Percentiles rank a stretch among this genome's conserved stretches.
Evolutionary conservation across 148 eudicot species (phyloP).

Genomic region (Chenopodium formosanum): DNA sequence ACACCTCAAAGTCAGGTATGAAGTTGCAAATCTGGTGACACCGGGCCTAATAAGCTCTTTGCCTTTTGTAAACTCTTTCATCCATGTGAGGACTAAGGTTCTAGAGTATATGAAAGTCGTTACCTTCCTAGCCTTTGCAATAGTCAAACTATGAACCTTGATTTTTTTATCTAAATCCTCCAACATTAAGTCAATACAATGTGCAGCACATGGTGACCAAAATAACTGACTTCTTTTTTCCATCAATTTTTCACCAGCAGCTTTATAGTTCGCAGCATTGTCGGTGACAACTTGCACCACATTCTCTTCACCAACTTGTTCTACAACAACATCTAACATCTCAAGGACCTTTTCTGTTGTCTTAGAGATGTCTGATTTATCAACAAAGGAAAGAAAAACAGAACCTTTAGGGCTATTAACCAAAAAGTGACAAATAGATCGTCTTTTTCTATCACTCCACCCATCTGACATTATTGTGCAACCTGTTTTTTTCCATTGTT

Average conservation of each 20-base stretch:
- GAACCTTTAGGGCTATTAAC: slow-evolving; percentile 6
- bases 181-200: background rate
- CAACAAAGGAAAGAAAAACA: slow-evolving; percentile 13
- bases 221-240: background rate
- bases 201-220: background rate
- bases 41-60: background rate
- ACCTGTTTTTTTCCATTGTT: slow-evolving; percentile 1
- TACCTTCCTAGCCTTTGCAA: background rate
- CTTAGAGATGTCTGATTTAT: slow-evolving; percentile 19
- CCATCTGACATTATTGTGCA: background rate
- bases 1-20: no score
- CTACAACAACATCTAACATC: slow-evolving; percentile 19
- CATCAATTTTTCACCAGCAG: slow-evolving; percentile 1
- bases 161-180: background rate
- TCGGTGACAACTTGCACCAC: slow-evolving; percentile 22
- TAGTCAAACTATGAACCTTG: background rate
- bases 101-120: background rate
- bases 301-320: slow-evolving; percentile 12
- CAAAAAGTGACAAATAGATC: background rate
- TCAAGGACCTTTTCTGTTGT: background rate
- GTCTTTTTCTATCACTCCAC: background rate
- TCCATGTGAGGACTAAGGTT: background rate
- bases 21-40: no score
- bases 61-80: background rate
- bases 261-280: slow-evolving; percentile 26